Evolutionary conservation across 2,329 filamentous ascomycete species (phyloP).

Genomic region (Talaromyces marneffei): DNA sequence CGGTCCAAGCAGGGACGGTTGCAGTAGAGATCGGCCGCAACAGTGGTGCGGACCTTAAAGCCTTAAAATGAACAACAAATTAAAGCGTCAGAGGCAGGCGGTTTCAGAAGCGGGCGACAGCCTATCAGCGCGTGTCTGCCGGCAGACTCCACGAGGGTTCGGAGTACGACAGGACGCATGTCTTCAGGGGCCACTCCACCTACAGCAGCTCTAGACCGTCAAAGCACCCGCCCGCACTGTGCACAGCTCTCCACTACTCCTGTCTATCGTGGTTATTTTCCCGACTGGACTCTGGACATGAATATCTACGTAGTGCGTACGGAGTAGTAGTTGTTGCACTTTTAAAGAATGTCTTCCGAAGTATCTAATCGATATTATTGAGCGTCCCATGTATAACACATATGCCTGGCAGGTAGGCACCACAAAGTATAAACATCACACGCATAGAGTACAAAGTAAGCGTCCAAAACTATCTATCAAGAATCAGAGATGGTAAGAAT

Average conservation of each 20-base stretch:
- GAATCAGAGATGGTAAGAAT: conserved; percentile 1
- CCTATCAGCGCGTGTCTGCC: neutral
- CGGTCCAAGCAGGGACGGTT: neutral
- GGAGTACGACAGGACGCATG: neutral
- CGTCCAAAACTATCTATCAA: conserved; percentile 12
- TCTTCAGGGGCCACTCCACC: conserved; percentile 1
- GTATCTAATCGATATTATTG: neutral
- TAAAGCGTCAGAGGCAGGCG: neutral
- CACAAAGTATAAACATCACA: conserved; percentile 9
- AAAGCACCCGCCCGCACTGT: neutral
- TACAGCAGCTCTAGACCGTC: neutral
- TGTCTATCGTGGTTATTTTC: neutral
- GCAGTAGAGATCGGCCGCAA: conserved; percentile 1
- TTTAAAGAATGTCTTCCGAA: neutral
- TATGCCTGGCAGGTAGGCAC: neutral
- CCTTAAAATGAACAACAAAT: neutral
- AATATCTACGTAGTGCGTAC: neutral
- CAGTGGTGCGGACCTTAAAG: neutral
- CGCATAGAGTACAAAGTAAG: conserved; percentile 13
- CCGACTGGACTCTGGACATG: neutral
- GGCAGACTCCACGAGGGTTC: neutral
- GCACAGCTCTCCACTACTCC: neutral
- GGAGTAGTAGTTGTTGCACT: too few relatives aligned
- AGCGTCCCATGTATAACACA: neutral
- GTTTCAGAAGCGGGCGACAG: neutral